A percentile compares a stretch with the other conserved stretches of the same genome.
Evolutionary conservation across 805 yeast genomes (phyloP).

Genomic region (Naumovozyma dairenensis): DNA sequence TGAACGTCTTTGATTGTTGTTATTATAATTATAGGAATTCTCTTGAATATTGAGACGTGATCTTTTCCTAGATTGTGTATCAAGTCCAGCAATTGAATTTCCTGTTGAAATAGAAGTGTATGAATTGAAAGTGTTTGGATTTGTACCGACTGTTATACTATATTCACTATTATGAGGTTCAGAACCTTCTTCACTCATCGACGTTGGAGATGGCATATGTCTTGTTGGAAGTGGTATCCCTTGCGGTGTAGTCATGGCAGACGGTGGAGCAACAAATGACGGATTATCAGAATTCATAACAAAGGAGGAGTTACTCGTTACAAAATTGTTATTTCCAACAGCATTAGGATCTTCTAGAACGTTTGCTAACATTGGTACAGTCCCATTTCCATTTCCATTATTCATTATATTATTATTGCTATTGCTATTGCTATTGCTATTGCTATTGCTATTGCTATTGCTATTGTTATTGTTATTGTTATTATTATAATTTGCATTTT

Average conservation of each 20-base stretch:
- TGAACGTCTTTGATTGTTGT: too few species aligned
- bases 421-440: slow-evolving; percentile 2
- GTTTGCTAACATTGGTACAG: too few species aligned
- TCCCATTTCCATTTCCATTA: too few species aligned
- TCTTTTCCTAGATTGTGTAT: slow-evolving; percentile 8
- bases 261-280: too few species aligned
- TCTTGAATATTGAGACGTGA: slow-evolving; percentile 5
- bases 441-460: slow-evolving; percentile 11
- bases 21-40: not conserved
- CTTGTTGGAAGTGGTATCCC: slow-evolving; percentile 7
- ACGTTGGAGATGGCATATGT: slow-evolving; percentile 48
- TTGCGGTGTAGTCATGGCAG: too few species aligned
- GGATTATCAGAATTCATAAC: too few species aligned
- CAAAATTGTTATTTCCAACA: too few species aligned
- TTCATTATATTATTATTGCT: not conserved
- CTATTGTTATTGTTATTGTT: not conserved
- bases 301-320: not conserved
- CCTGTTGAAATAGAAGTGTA: not conserved
- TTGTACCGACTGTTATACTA: slow-evolving; percentile 1
- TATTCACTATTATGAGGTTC: slow-evolving; percentile 31
- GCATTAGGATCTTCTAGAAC: too few species aligned
- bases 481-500: not conserved
- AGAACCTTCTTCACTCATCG: slow-evolving; percentile 50
- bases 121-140: not conserved
- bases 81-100: slow-evolving; percentile 6